Percentiles rank a stretch among this genome's conserved stretches.
phyloP scores from a whole-genome alignment of 2,329 filamentous ascomycete genomes.

The Huntiella decipiens region DNA sequence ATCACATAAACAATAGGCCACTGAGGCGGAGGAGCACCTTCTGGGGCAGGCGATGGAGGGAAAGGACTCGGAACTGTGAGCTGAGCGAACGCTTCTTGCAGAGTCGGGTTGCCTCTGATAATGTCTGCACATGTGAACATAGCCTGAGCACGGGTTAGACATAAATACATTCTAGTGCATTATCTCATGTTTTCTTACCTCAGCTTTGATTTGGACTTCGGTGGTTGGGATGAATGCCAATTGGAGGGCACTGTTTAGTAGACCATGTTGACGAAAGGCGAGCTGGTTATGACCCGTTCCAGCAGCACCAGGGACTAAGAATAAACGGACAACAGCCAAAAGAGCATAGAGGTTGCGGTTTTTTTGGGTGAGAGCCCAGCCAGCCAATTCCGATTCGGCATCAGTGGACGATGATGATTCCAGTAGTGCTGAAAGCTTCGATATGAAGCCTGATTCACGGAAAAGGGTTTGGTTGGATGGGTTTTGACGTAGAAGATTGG shows the following conservation, averaged over 20 bases:
- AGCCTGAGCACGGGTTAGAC: slow-evolving; percentile 31
- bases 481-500: slow-evolving; percentile 75
- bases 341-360: slow-evolving; percentile 88
- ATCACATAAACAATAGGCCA: slow-evolving; percentile 64
- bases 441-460: slow-evolving; percentile 70
- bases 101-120: slow-evolving; percentile 56
- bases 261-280: slow-evolving; percentile 66
- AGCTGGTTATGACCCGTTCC: slow-evolving; percentile 69
- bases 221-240: slow-evolving; percentile 60
- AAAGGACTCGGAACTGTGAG: slow-evolving; percentile 43
- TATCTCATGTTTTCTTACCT: slow-evolving; percentile 30
- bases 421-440: slow-evolving; percentile 51
- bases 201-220: slow-evolving; percentile 60
- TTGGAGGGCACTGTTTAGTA: slow-evolving; percentile 61
- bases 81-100: slow-evolving; percentile 83
- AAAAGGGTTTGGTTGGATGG: slow-evolving; percentile 86
- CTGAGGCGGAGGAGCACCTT: background rate
- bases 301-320: slow-evolving; percentile 61
- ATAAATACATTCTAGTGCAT: background rate
- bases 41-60: slow-evolving; percentile 15
- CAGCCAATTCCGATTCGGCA: slow-evolving; percentile 35
- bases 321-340: slow-evolving; percentile 68
- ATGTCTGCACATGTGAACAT: slow-evolving; percentile 72
- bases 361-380: slow-evolving; percentile 58
- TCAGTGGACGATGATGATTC: slow-evolving; percentile 34